Conservation (phyloP, 352 stramenopile species). For the Poterioochromonas sp. region DNA sequence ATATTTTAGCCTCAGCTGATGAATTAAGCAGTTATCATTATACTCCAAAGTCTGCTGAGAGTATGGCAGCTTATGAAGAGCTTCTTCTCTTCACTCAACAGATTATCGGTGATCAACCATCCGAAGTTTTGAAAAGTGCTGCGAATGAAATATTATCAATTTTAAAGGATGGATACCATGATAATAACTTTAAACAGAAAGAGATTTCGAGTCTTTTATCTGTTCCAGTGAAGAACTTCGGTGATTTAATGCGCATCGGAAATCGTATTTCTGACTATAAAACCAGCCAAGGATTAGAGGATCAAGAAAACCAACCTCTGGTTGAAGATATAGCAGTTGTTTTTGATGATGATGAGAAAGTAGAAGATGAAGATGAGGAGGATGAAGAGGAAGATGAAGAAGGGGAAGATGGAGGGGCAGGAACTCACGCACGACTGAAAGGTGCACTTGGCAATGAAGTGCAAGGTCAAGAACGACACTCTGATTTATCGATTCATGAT, state of each 20-base stretch:
- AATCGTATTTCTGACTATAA: constrained; percentile 77
- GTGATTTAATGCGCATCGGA: constrained; percentile 64
- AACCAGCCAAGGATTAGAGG: constrained; percentile 40
- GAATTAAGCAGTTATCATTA: constrained; percentile 51
- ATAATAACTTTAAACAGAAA: constrained; percentile 64
- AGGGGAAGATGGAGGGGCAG: constrained; percentile 33
- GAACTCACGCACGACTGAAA: too few species aligned
- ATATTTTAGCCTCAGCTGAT: not conserved
- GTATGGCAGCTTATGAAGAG: constrained; percentile 72
- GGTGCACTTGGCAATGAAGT: too few species aligned
- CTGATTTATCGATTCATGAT: constrained; percentile 72
- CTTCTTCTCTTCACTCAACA: constrained; percentile 65
- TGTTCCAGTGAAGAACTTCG: constrained; percentile 48
- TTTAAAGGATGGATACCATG: constrained; percentile 75
- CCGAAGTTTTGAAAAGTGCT: constrained; percentile 75
- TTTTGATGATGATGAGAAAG: constrained; percentile 94
- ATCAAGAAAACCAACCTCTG: constrained; percentile 43
- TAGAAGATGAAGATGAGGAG: constrained; percentile 58
- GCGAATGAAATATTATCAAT: constrained; percentile 81
- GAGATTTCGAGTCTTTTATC: constrained; percentile 58
- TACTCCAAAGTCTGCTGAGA: constrained; percentile 68
- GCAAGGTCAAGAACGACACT: not conserved
- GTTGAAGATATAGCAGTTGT: constrained; percentile 80
- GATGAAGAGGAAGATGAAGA: constrained; percentile 34
- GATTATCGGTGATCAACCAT: constrained; percentile 67